These are phyloP conservation scores for Aspergillus sp. DNA, from an alignment of 2,329 filamentous ascomycete species.

Conservation along the genomic window DNA sequence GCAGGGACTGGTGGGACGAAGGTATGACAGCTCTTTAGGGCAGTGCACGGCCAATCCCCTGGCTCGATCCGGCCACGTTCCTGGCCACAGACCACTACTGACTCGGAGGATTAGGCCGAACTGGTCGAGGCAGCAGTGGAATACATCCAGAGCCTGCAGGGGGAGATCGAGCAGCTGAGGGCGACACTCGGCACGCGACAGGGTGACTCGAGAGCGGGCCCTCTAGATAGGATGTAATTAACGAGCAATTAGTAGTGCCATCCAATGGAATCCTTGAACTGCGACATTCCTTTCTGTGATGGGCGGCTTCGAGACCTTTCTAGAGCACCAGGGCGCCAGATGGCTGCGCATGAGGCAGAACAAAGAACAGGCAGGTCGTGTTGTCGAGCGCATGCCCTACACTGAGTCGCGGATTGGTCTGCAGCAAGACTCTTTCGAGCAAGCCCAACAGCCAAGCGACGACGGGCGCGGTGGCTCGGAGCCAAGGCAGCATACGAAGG, in stretches of 20 bases:
- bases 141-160: constrained; percentile 14
- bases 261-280: neutral
- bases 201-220: too few relatives aligned
- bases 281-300: neutral
- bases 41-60: constrained; percentile 1
- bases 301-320: neutral
- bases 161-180: constrained; percentile 8
- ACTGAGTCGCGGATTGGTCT: neutral
- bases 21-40: neutral
- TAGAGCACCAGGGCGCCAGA: neutral
- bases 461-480: too few relatives aligned
- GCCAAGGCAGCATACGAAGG: neutral
- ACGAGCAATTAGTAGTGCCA: neutral
- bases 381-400: neutral
- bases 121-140: constrained; percentile 16
- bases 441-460: neutral
- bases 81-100: neutral
- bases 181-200: neutral
- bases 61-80: neutral
- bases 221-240: too few relatives aligned
- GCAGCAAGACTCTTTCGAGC: neutral
- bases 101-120: constrained; percentile 10
- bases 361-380: neutral
- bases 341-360: neutral
- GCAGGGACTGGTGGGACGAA: constrained; percentile 6